Percentiles rank a stretch among this genome's conserved stretches.
phyloP scores from a whole-genome alignment of 129 eudicot genomes.

The Flaveria robusta region DNA sequence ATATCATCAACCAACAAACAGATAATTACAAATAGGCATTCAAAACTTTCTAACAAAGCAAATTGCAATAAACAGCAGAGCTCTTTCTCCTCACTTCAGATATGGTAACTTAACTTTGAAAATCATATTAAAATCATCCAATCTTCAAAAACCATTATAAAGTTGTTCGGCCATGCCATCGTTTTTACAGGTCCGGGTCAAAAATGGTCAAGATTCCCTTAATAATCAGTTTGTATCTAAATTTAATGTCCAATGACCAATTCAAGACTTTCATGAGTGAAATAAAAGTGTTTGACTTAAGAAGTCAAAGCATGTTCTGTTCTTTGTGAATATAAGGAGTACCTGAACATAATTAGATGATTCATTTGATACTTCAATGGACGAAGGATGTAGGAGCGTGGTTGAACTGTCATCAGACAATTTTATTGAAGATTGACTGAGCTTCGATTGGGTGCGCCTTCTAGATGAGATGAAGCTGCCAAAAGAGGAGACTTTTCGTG shows the following conservation, averaged over 20 bases:
- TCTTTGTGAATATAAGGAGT: conserved; percentile 15
- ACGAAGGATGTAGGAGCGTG: conserved; percentile 30
- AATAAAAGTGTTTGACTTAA: conserved; percentile 2
- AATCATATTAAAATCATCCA: no score
- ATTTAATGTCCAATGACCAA: not conserved
- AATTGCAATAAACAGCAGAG: not conserved
- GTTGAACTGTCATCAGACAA: conserved; percentile 26
- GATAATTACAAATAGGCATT: not conserved
- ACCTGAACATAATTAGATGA: conserved; percentile 50
- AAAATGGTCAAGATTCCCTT: not conserved
- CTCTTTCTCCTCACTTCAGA: not conserved
- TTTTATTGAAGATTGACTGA: conserved; percentile 35
- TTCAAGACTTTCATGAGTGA: not conserved
- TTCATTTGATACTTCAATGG: conserved; percentile 41
- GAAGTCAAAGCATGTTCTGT: not conserved
- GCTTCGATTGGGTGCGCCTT: conserved; percentile 53
- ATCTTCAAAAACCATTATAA: not conserved
- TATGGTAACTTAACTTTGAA: not conserved
- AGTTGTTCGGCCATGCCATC: not conserved
- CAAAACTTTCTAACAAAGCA: not conserved
- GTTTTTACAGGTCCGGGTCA: not conserved
- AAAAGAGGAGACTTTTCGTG: conserved; percentile 37
- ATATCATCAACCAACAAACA: no score
- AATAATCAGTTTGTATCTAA: not conserved
- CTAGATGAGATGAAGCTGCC: conserved; percentile 55